These are phyloP conservation scores for Teratosphaeria pseudoeucalypti DNA, from an alignment of 2,329 filamentous ascomycete genomes.

Conservation along the genomic window DNA sequence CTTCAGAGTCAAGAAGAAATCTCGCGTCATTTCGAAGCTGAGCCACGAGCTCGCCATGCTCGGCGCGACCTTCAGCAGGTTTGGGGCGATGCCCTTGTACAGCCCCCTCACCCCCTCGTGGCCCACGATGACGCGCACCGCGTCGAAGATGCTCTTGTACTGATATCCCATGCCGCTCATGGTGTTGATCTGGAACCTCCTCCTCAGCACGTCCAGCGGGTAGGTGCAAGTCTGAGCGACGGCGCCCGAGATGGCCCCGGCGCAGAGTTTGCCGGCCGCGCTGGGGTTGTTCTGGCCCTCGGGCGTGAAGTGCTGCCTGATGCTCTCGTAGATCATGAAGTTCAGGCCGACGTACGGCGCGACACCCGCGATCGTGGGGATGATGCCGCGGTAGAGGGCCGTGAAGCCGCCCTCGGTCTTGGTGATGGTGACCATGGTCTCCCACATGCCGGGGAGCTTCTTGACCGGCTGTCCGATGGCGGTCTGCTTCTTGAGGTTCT, in stretches of 20 bases:
- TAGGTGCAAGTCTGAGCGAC: conserved; percentile 97
- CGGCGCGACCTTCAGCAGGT: conserved; percentile 90
- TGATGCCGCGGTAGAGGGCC: conserved; percentile 86
- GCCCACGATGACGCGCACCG: conserved; percentile 66
- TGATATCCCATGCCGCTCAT: conserved; percentile 98
- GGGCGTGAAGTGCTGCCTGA: conserved; percentile 71
- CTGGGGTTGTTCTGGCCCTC: conserved; percentile 79
- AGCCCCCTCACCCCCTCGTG: conserved; percentile 78
- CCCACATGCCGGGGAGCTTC: conserved; percentile 85
- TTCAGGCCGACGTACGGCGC: conserved; percentile 96
- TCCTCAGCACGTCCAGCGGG: conserved; percentile 90
- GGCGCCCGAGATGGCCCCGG: conserved; percentile 88
- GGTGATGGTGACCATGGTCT: conserved; percentile 74
- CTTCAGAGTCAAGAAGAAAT: conserved; percentile 56
- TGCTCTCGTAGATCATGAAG: conserved; percentile 95
- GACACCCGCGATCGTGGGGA: conserved; percentile 89
- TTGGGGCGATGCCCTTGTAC: conserved; percentile 94
- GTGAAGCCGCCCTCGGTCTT: conserved; percentile 73
- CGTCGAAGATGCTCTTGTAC: conserved; percentile 80
- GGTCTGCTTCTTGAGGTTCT: conserved; percentile 51
- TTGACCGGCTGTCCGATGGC: conserved; percentile 16
- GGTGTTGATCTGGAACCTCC: conserved; percentile 96
- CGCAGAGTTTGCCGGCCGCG: conserved; percentile 68
- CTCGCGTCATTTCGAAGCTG: conserved; percentile 87
- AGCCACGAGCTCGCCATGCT: conserved; percentile 99